Evolutionary conservation across 495 filamentous ascomycete species (phyloP).

Genomic region (Neurospora tetrasperma): DNA sequence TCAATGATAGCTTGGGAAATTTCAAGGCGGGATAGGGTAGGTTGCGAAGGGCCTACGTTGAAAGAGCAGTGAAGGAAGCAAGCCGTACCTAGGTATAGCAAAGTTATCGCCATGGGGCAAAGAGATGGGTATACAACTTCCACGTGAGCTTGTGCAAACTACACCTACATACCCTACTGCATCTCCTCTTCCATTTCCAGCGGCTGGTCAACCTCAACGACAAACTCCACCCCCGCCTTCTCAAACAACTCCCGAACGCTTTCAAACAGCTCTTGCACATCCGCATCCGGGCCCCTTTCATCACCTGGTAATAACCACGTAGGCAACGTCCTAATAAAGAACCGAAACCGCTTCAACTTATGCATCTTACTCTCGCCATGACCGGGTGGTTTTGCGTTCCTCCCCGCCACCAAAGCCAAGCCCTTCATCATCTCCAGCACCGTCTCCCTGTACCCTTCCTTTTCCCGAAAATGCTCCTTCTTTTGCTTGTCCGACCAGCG

Average conservation of each 20-base stretch:
- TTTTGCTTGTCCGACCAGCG: constrained; percentile 11
- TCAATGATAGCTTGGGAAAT: too few species aligned
- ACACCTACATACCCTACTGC: neutral
- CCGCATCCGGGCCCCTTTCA: neutral
- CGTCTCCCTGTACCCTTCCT: constrained; percentile 12
- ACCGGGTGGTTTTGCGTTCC: neutral
- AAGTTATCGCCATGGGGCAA: too few species aligned
- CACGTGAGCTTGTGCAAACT: neutral
- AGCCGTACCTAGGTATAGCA: too few species aligned
- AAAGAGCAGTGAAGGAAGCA: too few species aligned
- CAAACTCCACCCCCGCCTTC: constrained; percentile 17
- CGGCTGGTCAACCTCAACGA: constrained; percentile 3
- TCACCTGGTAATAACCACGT: constrained; percentile 18
- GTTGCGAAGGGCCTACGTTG: too few species aligned
- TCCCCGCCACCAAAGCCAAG: constrained; percentile 11
- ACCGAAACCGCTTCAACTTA: constrained; percentile 12
- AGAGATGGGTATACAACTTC: neutral
- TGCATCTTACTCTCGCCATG: constrained; percentile 2
- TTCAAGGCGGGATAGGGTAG: too few species aligned
- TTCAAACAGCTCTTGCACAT: constrained; percentile 6
- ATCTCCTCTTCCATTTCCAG: neutral
- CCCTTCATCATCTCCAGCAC: constrained; percentile 14
- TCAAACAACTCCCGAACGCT: constrained; percentile 8
- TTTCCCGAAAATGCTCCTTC: constrained; percentile 12
- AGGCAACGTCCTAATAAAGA: constrained; percentile 19